Evolutionary conservation across 371 early-diverging fungal species (phyloP), one percentile per base, ranked within the genome.

Genomic region (Mortierella sp.): DNA sequence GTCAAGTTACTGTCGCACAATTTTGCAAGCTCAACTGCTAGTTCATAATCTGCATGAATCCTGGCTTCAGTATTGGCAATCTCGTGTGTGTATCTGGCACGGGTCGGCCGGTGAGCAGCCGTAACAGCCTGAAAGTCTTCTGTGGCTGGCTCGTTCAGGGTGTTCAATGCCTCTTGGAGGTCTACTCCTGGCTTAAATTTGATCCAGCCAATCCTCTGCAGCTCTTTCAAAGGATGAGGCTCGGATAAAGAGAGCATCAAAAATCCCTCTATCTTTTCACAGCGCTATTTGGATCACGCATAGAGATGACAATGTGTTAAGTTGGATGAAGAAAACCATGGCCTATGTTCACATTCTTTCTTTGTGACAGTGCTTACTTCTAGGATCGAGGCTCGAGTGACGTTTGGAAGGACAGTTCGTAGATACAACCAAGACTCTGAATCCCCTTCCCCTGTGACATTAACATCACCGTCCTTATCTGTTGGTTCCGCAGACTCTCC

Each of bases 201-300:
- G 73, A 96, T 91, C 98, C 98, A 98, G 10, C 97, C 98, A 65
- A 96, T 88, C 24, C 98, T 92, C 84, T 94, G 92, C 79, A 94
- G 94, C 71, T 94, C 92, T 78, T 94, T 94, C 76, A 87, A 89
- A 5, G 94, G 91, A 40, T 92, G 92, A 16, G 98, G 98, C 69
- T 97, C 97, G 18, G 96, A 93, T 22, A 98, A 85, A 2, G 93
- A 91, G n/a, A 97, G 84, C 84, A 92, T 92, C 75, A 92, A 86
- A 86, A 94, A 97, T 0, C 97, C 96, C 5, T 90, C 88, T 6
- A 92, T 87, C 55, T 90, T 87, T 57, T 85, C 77, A 66, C 93
- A 94, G 78, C 91, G 86, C 94, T 96, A 73, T 52, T 24, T 65
- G 3, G 43, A 16, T 57, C 18, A 54, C 9, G 52, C 28, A 51